Conservation (phyloP, 345 rosid species). For the Melaleuca quinquenervia region DNA sequence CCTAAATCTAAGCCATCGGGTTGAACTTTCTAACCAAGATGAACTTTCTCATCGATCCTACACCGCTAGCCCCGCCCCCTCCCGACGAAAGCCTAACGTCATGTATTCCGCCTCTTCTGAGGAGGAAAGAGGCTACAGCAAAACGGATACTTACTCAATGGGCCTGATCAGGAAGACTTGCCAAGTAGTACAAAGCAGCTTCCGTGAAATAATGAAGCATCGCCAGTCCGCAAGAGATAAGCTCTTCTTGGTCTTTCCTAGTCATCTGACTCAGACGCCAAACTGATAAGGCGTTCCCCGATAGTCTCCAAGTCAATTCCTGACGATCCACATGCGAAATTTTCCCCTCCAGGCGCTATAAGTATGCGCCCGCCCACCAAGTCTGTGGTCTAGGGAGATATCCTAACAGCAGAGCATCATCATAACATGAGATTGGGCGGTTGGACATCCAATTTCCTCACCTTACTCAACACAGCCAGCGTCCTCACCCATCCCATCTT, state of each 20-base stretch:
- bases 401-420: neutral
- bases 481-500: neutral
- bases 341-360: neutral
- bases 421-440: neutral
- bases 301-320: neutral
- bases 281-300: neutral
- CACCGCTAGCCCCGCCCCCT: neutral
- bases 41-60: neutral
- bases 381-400: neutral
- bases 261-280: neutral
- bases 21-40: neutral
- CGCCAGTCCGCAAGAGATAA: neutral
- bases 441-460: neutral
- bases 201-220: neutral
- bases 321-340: neutral
- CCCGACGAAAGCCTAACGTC: no score
- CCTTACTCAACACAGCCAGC: neutral
- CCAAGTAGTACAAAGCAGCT: neutral
- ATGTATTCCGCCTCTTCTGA: neutral
- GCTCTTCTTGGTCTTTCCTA: neutral
- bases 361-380: neutral
- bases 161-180: neutral
- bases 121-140: neutral
- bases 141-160: neutral
- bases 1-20: neutral